Conservation (phyloP, 2,329 filamentous ascomycete species). For the Phoma sp. region DNA sequence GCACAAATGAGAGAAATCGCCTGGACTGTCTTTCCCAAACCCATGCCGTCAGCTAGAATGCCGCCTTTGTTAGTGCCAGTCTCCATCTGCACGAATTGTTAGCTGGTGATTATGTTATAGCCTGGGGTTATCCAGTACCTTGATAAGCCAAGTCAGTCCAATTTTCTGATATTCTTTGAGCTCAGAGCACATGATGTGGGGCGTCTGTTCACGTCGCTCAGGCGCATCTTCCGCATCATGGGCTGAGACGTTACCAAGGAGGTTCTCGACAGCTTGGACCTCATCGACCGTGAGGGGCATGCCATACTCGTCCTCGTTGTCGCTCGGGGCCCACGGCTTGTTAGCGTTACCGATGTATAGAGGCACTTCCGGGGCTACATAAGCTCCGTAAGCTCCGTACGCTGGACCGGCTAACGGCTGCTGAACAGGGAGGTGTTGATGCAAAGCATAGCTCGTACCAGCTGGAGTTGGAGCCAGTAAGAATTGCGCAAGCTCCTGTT, state of each 20-base stretch:
- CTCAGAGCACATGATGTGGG: slow-evolving; percentile 69
- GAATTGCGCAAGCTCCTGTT: slow-evolving; percentile 40
- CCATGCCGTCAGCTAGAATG: slow-evolving; percentile 72
- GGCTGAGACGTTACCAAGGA: slow-evolving; percentile 43
- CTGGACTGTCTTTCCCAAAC: slow-evolving; percentile 84
- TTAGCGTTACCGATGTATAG: slow-evolving; percentile 1
- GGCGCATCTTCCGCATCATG: slow-evolving; percentile 50
- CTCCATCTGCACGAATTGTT: slow-evolving; percentile 62
- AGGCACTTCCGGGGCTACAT: slow-evolving; percentile 14
- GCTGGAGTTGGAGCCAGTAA: slow-evolving; percentile 27
- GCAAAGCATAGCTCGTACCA: slow-evolving; percentile 24
- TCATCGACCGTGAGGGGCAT: slow-evolving; percentile 23
- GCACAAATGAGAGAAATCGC: slow-evolving; percentile 78
- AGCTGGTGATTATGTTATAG: neutral
- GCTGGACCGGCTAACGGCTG: neutral
- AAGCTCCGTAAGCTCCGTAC: neutral
- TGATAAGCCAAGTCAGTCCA: slow-evolving; percentile 77
- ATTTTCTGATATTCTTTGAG: slow-evolving; percentile 85
- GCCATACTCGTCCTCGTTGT: slow-evolving; percentile 27
- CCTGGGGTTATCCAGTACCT: slow-evolving; percentile 29
- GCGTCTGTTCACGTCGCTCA: slow-evolving; percentile 72
- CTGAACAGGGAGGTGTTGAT: slow-evolving; percentile 10
- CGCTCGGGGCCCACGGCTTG: slow-evolving; percentile 11
- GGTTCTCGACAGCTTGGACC: slow-evolving; percentile 36
- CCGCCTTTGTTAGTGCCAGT: slow-evolving; percentile 74